Percentiles rank a stretch among this genome's conserved stretches.
Evolutionary conservation across 371 early-diverging fungal species (phyloP).

Genomic region (Coelomomyces lativittatus): DNA sequence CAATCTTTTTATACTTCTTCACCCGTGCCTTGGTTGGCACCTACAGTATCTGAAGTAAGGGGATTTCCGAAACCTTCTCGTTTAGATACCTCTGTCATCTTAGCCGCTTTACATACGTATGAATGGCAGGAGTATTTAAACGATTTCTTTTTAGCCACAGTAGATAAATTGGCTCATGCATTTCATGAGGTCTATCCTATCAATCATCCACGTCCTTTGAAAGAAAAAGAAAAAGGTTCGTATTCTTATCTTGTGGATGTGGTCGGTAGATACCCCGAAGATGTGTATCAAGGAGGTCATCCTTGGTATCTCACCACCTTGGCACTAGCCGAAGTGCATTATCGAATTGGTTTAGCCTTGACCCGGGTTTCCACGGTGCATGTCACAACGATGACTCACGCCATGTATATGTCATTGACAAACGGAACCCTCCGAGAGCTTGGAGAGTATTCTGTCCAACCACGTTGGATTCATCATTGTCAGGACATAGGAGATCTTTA

Average conservation of each 20-base stretch:
- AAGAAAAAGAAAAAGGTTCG: neutral
- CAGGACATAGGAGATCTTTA: no score
- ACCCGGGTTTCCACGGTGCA: slow-evolving; percentile 6
- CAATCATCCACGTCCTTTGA: slow-evolving; percentile 16
- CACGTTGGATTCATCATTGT: no score
- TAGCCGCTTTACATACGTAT: slow-evolving; percentile 42
- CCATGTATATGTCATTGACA: slow-evolving; percentile 9
- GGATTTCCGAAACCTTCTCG: slow-evolving; percentile 15
- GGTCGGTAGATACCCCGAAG: slow-evolving; percentile 56
- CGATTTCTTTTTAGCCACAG: slow-evolving; percentile 27
- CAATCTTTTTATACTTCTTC: slow-evolving; percentile 21
- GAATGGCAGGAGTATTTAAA: slow-evolving; percentile 3
- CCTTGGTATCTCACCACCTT: slow-evolving; percentile 55
- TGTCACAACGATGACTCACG: slow-evolving; percentile 16
- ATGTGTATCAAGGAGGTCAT: slow-evolving; percentile 55
- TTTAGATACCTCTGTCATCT: slow-evolving; percentile 39
- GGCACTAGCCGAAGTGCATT: slow-evolving; percentile 45
- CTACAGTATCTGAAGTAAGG: slow-evolving; percentile 13
- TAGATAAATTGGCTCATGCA: slow-evolving; percentile 11
- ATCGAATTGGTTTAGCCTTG: slow-evolving; percentile 8
- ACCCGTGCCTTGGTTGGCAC: slow-evolving; percentile 11
- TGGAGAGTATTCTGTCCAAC: no score
- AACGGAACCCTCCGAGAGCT: neutral
- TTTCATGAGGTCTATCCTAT: slow-evolving; percentile 30
- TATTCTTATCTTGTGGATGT: slow-evolving; percentile 21